These are phyloP conservation scores for Cyclospora cayetanensis DNA, from an alignment of 169 alveolate species.

Conservation along the genomic window DNA sequence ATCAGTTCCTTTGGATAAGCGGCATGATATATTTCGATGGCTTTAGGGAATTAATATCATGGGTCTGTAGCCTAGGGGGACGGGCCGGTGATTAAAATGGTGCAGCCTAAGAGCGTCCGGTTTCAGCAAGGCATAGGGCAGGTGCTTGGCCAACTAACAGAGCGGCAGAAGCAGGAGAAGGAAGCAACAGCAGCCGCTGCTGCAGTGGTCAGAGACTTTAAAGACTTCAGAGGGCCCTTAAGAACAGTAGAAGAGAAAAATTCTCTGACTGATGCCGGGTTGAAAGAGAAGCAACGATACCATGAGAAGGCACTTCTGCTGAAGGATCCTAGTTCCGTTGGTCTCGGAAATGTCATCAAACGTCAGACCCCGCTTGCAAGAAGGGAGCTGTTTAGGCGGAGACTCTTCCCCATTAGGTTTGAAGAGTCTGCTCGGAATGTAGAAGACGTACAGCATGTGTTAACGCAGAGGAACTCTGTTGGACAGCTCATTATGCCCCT, in stretches of 20 bases:
- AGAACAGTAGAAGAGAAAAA: background rate
- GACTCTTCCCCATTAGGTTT: conserved; percentile 59
- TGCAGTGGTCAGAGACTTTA: background rate
- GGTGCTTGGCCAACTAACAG: conserved; percentile 10
- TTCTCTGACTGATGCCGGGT: conserved; percentile 5
- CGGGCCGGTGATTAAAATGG: too few species aligned
- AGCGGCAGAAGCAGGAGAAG: conserved; percentile 13
- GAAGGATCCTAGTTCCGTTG: background rate
- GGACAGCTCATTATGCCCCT: conserved; percentile 25
- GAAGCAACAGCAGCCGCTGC: conserved; percentile 24
- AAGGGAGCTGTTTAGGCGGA: conserved; percentile 54
- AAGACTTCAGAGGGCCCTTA: background rate
- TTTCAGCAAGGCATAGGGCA: conserved; percentile 15
- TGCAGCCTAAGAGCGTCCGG: background rate
- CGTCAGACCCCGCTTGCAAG: conserved; percentile 33
- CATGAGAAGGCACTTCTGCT: conserved; percentile 8
- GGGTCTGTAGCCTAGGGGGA: too few species aligned
- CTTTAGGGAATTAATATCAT: too few species aligned
- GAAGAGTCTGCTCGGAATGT: conserved; percentile 59
- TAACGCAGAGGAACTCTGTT: conserved; percentile 32
- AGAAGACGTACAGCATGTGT: conserved; percentile 48
- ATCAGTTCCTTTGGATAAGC: too few species aligned
- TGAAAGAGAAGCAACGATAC: background rate
- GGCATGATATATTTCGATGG: too few species aligned
- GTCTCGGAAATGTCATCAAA: conserved; percentile 38